Evolutionary conservation across 2,329 filamentous ascomycete species (phyloP).

Genomic region (Hymenoscyphus infarciens): DNA sequence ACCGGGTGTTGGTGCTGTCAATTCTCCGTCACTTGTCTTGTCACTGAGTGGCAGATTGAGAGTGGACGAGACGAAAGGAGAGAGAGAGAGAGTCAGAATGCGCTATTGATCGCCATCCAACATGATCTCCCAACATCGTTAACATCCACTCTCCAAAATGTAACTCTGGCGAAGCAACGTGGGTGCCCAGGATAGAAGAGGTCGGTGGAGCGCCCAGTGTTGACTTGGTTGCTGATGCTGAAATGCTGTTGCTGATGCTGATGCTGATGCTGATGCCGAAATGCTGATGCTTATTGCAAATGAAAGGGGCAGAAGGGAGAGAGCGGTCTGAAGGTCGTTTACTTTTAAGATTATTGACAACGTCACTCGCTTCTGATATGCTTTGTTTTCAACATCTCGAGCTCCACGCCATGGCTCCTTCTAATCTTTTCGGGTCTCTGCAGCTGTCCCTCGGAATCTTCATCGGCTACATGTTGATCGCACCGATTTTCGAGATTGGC

Average conservation of each 20-base stretch:
- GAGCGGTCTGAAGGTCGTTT: conserved; percentile 5
- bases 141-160: background rate
- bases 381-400: background rate
- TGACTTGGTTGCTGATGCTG: conserved; percentile 6
- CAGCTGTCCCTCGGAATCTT: conserved; percentile 2
- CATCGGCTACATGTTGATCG: conserved; percentile 4
- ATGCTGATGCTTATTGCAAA: conserved; percentile 9
- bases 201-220: background rate
- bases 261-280: conserved; percentile 6
- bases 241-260: conserved; percentile 10
- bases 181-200: conserved; percentile 6
- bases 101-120: conserved; percentile 3
- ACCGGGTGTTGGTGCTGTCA: background rate
- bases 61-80: background rate
- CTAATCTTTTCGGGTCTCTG: background rate
- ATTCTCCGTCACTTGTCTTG: background rate
- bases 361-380: background rate
- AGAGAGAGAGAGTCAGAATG: conserved; percentile 2
- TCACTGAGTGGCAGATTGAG: conserved; percentile 2
- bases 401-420: background rate
- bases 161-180: conserved; percentile 7
- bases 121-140: background rate
- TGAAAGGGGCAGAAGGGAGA: background rate
- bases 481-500: conserved; percentile 8
- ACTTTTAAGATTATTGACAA: background rate